Conservation (phyloP, 768 basidiomycete species). For the Leccinum fibrillosum region DNA sequence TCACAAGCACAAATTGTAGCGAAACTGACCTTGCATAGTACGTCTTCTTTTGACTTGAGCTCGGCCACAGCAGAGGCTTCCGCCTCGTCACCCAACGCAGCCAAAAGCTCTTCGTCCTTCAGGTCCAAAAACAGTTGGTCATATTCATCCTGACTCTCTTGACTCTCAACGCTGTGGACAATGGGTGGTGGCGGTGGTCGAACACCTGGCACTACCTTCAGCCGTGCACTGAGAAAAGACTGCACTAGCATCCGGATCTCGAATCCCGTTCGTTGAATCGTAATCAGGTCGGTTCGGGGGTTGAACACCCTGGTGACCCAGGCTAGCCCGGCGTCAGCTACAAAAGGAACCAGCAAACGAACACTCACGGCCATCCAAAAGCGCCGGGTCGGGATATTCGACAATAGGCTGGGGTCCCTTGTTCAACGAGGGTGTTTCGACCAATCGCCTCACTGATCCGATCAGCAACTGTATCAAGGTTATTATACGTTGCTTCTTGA, state of each 20-base stretch:
- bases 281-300: constrained; percentile 41
- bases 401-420: constrained; percentile 26
- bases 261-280: constrained; percentile 40
- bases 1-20: background rate
- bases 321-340: constrained; percentile 36
- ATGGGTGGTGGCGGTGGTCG: constrained; percentile 32
- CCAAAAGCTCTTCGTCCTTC: constrained; percentile 56
- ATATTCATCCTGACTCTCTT: constrained; percentile 81
- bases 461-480: constrained; percentile 43
- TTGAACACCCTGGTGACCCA: constrained; percentile 54
- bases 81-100: constrained; percentile 44
- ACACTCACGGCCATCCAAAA: constrained; percentile 53
- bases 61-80: constrained; percentile 23
- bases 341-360: background rate
- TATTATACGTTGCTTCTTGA: constrained; percentile 28
- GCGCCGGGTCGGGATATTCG: constrained; percentile 60
- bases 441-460: constrained; percentile 52
- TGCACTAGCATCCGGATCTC: constrained; percentile 59
- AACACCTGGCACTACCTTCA: constrained; percentile 41
- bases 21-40: constrained; percentile 46
- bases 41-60: constrained; percentile 42
- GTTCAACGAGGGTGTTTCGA: constrained; percentile 39
- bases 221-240: constrained; percentile 58
- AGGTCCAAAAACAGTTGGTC: constrained; percentile 56
- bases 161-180: constrained; percentile 36